These are phyloP conservation scores for Macrocybe sp. DNA, from an alignment of 1,284 basidiomycete genomes.

Conservation along the genomic window DNA sequence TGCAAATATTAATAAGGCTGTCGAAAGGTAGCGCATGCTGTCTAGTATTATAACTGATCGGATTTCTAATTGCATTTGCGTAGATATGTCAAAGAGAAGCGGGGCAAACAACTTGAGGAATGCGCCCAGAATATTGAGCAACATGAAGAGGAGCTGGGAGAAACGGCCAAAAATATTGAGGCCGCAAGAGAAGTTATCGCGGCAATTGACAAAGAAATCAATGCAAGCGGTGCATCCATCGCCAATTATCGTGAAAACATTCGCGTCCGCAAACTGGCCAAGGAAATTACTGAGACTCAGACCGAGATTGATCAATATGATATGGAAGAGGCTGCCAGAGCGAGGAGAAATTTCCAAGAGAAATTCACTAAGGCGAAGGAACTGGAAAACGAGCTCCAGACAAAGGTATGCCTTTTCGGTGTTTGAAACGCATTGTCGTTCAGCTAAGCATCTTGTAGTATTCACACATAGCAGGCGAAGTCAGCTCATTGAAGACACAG, in stretches of 20 bases:
- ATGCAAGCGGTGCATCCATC: slow-evolving; percentile 63
- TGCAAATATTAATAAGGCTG: slow-evolving; percentile 50
- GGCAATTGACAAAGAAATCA: slow-evolving; percentile 66
- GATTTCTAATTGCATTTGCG: neutral
- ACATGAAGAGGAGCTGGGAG: slow-evolving; percentile 55
- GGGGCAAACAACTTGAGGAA: slow-evolving; percentile 58
- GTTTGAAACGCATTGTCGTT: slow-evolving; percentile 2
- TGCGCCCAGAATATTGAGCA: slow-evolving; percentile 56
- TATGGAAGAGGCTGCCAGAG: slow-evolving; percentile 78
- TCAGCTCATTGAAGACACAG: slow-evolving; percentile 72
- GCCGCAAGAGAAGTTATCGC: slow-evolving; percentile 46
- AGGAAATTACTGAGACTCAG: slow-evolving; percentile 66
- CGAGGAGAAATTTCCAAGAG: slow-evolving; percentile 79
- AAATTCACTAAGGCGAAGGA: slow-evolving; percentile 73
- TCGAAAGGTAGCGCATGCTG: slow-evolving; percentile 51
- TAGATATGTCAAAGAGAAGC: slow-evolving; percentile 75
- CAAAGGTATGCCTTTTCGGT: slow-evolving; percentile 46
- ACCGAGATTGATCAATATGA: slow-evolving; percentile 73
- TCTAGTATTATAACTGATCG: neutral
- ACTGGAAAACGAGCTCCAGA: slow-evolving; percentile 67
- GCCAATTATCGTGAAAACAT: slow-evolving; percentile 86
- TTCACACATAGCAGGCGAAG: slow-evolving; percentile 76
- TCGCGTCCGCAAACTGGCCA: slow-evolving; percentile 66
- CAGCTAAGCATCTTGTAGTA: slow-evolving; percentile 45
- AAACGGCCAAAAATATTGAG: slow-evolving; percentile 52